Evolutionary conservation across 192 early-diverging fungal species (phyloP).

Genomic region (Podila epicladia): DNA sequence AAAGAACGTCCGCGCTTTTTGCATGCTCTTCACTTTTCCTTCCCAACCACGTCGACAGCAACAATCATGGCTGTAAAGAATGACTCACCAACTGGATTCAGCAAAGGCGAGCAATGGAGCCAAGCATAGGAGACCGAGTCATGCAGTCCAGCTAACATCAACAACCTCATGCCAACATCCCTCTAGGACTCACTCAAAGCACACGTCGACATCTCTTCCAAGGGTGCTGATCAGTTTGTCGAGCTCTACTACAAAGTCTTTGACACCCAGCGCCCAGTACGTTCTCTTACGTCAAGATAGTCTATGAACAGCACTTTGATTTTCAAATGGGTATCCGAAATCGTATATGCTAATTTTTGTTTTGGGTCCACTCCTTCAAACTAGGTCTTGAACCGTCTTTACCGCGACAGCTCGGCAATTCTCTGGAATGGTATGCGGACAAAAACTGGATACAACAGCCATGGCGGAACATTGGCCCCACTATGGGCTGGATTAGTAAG

Average conservation of each 20-base stretch:
- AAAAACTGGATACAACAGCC: too few relatives aligned
- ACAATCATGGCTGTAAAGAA: too few relatives aligned
- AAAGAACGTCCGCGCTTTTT: not conserved
- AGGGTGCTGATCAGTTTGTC: conserved; percentile 61
- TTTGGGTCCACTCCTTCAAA: not conserved
- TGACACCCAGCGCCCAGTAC: conserved; percentile 56
- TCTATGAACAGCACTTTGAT: not conserved
- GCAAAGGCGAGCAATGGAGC: not conserved
- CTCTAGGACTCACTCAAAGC: conserved; percentile 28
- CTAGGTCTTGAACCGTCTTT: conserved; percentile 52
- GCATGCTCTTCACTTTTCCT: too few relatives aligned
- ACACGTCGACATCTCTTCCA: conserved; percentile 50
- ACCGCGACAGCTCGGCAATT: conserved; percentile 61
- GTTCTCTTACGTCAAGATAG: not conserved
- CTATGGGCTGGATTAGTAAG: not conserved
- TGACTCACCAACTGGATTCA: too few relatives aligned
- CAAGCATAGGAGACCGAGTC: not conserved
- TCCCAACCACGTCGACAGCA: too few relatives aligned
- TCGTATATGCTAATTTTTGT: not conserved
- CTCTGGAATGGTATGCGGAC: conserved; percentile 61
- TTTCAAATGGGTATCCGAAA: not conserved
- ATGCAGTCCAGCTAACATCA: not conserved
- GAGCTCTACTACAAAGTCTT: conserved; percentile 56
- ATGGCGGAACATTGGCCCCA: not conserved
- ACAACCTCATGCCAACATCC: not conserved